Evolutionary conservation across 1,284 basidiomycete genomes (phyloP).

Genomic region (Ceratobasidium papillatum): DNA sequence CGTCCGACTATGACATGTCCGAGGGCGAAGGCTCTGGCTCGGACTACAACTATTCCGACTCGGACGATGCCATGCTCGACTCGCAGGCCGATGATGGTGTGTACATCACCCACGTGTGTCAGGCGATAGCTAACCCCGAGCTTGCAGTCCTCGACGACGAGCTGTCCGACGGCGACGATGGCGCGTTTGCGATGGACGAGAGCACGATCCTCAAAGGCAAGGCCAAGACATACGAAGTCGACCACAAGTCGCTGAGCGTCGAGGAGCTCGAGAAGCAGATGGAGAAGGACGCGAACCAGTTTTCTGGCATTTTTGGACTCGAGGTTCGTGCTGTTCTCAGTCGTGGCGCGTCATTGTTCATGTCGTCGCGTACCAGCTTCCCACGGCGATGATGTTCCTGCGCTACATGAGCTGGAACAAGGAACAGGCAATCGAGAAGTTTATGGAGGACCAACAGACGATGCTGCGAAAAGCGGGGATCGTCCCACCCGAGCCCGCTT

Average conservation of each 20-base stretch:
- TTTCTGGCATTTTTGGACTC: constrained; percentile 84
- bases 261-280: constrained; percentile 79
- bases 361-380: constrained; percentile 48
- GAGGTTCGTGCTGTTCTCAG: constrained; percentile 66
- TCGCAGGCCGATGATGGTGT: constrained; percentile 37
- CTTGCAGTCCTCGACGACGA: constrained; percentile 35
- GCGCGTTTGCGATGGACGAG: constrained; percentile 65
- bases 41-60: constrained; percentile 64
- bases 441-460: constrained; percentile 85
- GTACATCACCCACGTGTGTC: not conserved
- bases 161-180: constrained; percentile 50
- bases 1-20: constrained; percentile 66
- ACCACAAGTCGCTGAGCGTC: constrained; percentile 78
- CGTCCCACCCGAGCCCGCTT: constrained; percentile 52
- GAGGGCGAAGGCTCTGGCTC: constrained; percentile 38
- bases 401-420: constrained; percentile 94
- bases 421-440: constrained; percentile 93
- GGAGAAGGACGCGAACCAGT: constrained; percentile 79
- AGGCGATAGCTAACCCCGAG: constrained; percentile 10
- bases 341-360: constrained; percentile 39
- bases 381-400: constrained; percentile 79
- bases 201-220: constrained; percentile 58
- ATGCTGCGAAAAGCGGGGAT: constrained; percentile 77
- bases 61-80: constrained; percentile 57
- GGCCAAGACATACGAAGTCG: constrained; percentile 78